Percentiles rank a stretch among this genome's conserved stretches.
Evolutionary conservation across 2,329 filamentous ascomycete species (phyloP).

Genomic region (Ophiostoma sp.): DNA sequence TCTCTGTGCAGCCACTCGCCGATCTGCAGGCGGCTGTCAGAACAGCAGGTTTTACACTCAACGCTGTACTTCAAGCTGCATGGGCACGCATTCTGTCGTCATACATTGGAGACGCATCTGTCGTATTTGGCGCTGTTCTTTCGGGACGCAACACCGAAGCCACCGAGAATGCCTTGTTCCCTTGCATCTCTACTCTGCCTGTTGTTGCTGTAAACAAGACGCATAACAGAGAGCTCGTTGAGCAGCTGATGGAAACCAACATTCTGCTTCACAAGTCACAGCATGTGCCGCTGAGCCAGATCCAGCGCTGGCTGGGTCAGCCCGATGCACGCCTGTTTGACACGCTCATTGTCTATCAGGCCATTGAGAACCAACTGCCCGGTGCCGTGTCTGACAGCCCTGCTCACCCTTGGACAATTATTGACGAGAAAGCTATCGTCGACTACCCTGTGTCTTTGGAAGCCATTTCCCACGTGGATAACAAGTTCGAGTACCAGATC

Average conservation of each 20-base stretch:
- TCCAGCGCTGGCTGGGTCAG: conserved; percentile 65
- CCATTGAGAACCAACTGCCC: conserved; percentile 34
- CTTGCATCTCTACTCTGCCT: conserved; percentile 77
- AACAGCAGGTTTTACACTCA: conserved; percentile 60
- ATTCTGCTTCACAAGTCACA: conserved; percentile 62
- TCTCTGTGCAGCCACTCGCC: conserved; percentile 37
- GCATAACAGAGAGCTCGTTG: conserved; percentile 53
- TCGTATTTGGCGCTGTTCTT: conserved; percentile 75
- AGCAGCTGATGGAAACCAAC: conserved; percentile 61
- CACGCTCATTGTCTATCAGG: conserved; percentile 79
- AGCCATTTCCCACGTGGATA: conserved; percentile 51
- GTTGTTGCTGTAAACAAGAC: conserved; percentile 53
- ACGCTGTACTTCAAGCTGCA: conserved; percentile 67
- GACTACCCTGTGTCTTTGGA: conserved; percentile 82
- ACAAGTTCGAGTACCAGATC: conserved; percentile 55
- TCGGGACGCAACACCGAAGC: conserved; percentile 63
- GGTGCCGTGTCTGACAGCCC: background rate
- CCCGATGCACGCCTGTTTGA: conserved; percentile 68
- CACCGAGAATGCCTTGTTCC: conserved; percentile 60
- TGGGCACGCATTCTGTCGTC: conserved; percentile 71
- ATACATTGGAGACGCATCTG: conserved; percentile 67
- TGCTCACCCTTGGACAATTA: conserved; percentile 50
- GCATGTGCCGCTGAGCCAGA: conserved; percentile 61
- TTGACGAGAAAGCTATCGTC: conserved; percentile 61
- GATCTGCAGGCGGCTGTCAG: conserved; percentile 53